phyloP scores from a whole-genome alignment of 257 asterid genomes.

The Pogostemon cablin region DNA sequence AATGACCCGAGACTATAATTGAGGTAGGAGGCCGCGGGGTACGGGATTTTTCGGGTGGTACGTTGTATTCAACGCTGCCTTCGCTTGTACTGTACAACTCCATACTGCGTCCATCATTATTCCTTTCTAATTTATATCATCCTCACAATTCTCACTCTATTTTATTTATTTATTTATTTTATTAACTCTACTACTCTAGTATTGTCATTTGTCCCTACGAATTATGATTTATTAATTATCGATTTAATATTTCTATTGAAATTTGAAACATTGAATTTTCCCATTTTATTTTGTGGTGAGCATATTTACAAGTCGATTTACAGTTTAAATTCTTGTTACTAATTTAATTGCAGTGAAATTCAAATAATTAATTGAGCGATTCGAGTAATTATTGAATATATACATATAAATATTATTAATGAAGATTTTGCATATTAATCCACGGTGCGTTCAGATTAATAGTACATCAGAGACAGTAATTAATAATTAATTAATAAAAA shows the following conservation, averaged over 20 bases:
- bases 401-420: too few species aligned
- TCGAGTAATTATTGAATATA: too few species aligned
- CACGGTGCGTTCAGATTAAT: too few species aligned
- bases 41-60: constrained; percentile 49
- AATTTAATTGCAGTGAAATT: too few species aligned
- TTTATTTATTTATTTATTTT: too few species aligned
- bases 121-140: background rate
- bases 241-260: background rate
- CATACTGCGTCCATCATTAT: constrained; percentile 25
- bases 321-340: too few species aligned
- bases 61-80: constrained; percentile 46
- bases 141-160: background rate
- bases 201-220: background rate
- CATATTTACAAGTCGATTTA: too few species aligned
- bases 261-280: background rate
- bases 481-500: background rate
- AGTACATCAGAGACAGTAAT: background rate
- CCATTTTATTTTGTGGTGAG: background rate
- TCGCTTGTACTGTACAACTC: constrained; percentile 39
- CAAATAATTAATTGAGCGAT: too few species aligned
- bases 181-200: background rate
- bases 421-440: too few species aligned
- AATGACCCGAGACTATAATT: constrained; percentile 30
- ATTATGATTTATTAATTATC: background rate
- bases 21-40: constrained; percentile 35